Evolutionary conservation across 306 rosid species (phyloP).

Genomic region (Canavalia ensiformis): DNA sequence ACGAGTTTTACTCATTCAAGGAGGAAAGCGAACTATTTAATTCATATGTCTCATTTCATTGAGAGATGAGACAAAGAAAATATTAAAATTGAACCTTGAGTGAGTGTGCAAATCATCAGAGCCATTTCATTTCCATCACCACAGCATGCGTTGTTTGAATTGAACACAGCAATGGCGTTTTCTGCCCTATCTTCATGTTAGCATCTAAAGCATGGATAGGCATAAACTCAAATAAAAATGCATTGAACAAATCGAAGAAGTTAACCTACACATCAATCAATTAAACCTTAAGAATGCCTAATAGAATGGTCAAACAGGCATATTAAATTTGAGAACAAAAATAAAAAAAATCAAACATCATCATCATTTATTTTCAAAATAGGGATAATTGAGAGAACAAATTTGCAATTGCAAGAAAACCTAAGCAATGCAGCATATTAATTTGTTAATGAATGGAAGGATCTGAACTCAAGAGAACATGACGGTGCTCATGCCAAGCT

Average conservation of each 20-base stretch:
- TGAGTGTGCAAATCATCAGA: too few relatives aligned
- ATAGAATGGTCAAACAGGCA: background rate
- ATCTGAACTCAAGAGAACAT: conserved; percentile 32
- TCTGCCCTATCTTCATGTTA: background rate
- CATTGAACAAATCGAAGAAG: background rate
- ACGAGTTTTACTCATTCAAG: background rate
- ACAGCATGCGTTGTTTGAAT: background rate
- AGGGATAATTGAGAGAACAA: background rate
- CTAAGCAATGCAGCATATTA: background rate
- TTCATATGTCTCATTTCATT: conserved; percentile 13
- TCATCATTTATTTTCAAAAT: background rate
- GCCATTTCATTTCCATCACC: too few relatives aligned
- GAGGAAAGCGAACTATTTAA: background rate
- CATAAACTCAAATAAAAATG: background rate
- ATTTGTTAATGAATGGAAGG: background rate
- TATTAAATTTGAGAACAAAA: background rate
- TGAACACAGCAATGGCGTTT: background rate
- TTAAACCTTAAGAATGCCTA: background rate
- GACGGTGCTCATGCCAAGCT: background rate
- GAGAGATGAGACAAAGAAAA: background rate
- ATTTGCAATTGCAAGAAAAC: background rate
- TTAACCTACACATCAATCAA: background rate
- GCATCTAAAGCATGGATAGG: conserved; percentile 7
- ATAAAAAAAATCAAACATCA: too few relatives aligned
- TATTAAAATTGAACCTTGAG: background rate